Percentiles rank a stretch among this genome's conserved stretches.
These are phyloP conservation scores for Pseudoturritis turrita DNA, from an alignment of 345 rosid genomes.

Conservation along the genomic window DNA sequence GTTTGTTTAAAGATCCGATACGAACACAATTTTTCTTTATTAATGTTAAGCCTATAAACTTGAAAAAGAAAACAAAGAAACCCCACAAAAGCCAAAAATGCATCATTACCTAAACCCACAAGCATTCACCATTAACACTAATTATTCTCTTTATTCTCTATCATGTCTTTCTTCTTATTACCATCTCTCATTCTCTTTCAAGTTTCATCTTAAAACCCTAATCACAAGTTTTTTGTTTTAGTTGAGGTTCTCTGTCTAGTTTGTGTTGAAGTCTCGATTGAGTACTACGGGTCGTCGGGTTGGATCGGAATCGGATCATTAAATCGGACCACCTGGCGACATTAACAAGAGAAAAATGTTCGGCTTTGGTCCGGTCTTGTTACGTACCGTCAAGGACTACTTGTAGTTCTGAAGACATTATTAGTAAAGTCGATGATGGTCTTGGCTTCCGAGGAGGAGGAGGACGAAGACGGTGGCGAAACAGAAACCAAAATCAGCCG, in stretches of 20 bases:
- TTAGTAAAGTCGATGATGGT: slow-evolving; percentile 23
- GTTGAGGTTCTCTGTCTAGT: not conserved
- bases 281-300: not conserved
- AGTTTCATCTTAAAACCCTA: slow-evolving; percentile 4
- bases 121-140: slow-evolving; percentile 17
- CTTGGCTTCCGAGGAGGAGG: slow-evolving; percentile 29
- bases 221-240: not conserved
- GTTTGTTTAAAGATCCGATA: slow-evolving; percentile 2
- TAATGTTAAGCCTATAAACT: not conserved
- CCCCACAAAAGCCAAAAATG: slow-evolving; percentile 26
- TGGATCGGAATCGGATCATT: not conserved
- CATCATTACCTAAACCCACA: slow-evolving; percentile 33
- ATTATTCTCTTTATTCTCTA: not conserved
- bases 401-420: slow-evolving; percentile 22
- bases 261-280: not conserved
- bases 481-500: slow-evolving; percentile 11
- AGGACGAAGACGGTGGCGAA: slow-evolving; percentile 35
- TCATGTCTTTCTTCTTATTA: slow-evolving; percentile 8
- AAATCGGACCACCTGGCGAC: slow-evolving; percentile 56
- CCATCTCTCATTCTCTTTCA: slow-evolving; percentile 9
- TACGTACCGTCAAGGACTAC: slow-evolving; percentile 44
- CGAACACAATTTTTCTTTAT: not conserved
- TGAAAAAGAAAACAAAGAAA: slow-evolving; percentile 9
- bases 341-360: slow-evolving; percentile 57
- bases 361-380: slow-evolving; percentile 67